These are phyloP conservation scores for Rhizodiscina lignyota DNA, from an alignment of 495 filamentous ascomycete species.

Conservation along the genomic window DNA sequence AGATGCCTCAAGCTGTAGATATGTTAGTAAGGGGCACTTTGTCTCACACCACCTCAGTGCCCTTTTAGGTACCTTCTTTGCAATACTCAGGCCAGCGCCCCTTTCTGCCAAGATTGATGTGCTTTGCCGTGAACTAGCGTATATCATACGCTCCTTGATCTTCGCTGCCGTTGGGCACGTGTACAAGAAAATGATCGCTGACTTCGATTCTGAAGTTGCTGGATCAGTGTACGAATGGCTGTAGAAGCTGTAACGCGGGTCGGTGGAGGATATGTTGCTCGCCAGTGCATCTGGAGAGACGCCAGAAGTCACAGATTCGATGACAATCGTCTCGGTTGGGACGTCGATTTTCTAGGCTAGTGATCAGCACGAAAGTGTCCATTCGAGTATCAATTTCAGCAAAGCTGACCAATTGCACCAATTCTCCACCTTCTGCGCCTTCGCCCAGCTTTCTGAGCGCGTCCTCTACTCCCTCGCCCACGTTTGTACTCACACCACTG, in stretches of 20 bases:
- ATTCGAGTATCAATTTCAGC: too few relatives aligned
- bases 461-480: conserved; percentile 20
- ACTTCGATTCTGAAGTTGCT: too few relatives aligned
- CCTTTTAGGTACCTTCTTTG: conserved; percentile 44
- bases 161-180: conserved; percentile 67
- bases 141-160: conserved; percentile 91
- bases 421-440: too few relatives aligned
- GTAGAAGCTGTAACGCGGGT: conserved; percentile 87
- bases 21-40: conserved; percentile 3
- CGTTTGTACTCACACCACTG: conserved; percentile 21
- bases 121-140: conserved; percentile 49
- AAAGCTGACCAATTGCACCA: conserved; percentile 91
- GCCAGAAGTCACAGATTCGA: conserved; percentile 39
- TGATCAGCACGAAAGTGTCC: conserved; percentile 3
- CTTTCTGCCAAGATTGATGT: conserved; percentile 49
- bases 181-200: conserved; percentile 78
- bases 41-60: background rate
- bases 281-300: conserved; percentile 31
- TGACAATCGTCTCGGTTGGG: conserved; percentile 57
- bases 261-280: conserved; percentile 51
- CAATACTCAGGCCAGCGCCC: conserved; percentile 53
- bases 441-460: conserved; percentile 35
- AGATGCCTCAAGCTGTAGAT: conserved; percentile 43
- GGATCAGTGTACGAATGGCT: conserved; percentile 37
- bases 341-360: conserved; percentile 50